Evolutionary conservation across 1,139 yeast species (phyloP).

Genomic region (Yamadazyma aaseri): DNA sequence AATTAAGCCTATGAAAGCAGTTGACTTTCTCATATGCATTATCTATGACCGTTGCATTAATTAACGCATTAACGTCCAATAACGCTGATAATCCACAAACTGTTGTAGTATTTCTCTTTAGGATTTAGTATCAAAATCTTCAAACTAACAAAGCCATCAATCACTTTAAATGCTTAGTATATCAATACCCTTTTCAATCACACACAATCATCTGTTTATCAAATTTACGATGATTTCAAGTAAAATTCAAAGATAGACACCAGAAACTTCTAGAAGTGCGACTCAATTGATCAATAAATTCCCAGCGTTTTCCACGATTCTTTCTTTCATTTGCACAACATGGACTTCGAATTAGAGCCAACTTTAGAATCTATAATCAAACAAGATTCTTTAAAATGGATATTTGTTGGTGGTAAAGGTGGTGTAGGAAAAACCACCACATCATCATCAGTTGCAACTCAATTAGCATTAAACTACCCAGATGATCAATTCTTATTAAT

Average conservation of each 20-base stretch:
- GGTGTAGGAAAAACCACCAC: slow-evolving; percentile 99
- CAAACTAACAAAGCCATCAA: too few relatives aligned
- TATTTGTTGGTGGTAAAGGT: slow-evolving; percentile 98
- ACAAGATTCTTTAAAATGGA: slow-evolving; percentile 84
- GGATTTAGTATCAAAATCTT: too few relatives aligned
- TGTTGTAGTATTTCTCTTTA: too few relatives aligned
- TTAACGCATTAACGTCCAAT: too few relatives aligned
- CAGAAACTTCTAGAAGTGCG: slow-evolving; percentile 8
- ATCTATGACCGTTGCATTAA: too few relatives aligned
- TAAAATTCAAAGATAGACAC: background rate
- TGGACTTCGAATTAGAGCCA: slow-evolving; percentile 60
- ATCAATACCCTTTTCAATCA: too few relatives aligned
- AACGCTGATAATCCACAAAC: too few relatives aligned
- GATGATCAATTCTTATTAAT: slow-evolving; percentile 79
- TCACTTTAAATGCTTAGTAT: too few relatives aligned
- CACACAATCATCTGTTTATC: too few relatives aligned
- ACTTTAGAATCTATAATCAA: slow-evolving; percentile 62
- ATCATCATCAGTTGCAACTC: slow-evolving; percentile 92
- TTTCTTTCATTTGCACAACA: slow-evolving; percentile 10
- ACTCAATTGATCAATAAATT: background rate
- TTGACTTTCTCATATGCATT: too few relatives aligned
- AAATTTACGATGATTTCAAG: too few relatives aligned
- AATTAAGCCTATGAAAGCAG: too few relatives aligned
- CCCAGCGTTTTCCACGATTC: background rate
- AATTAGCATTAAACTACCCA: slow-evolving; percentile 78